A percentile compares a stretch with the other conserved stretches of the same genome.
phyloP scores from a whole-genome alignment of 2,329 filamentous ascomycete species.

The Aotearoamyces nothofagi region DNA sequence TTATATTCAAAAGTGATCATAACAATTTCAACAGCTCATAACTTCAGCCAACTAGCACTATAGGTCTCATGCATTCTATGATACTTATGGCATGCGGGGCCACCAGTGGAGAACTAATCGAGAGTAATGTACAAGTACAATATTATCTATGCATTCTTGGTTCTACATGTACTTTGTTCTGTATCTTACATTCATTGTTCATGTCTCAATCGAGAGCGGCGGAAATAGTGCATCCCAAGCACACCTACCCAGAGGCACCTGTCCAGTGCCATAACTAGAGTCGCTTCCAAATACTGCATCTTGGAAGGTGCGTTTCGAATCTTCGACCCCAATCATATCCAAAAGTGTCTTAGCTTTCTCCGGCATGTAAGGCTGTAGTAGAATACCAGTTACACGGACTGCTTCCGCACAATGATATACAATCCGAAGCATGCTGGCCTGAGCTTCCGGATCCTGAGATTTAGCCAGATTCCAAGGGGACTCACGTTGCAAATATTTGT shows the following conservation, averaged over 20 bases:
- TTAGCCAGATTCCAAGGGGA: constrained; percentile 53
- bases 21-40: too few relatives aligned
- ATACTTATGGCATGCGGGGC: too few relatives aligned
- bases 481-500: constrained; percentile 47
- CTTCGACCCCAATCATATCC: constrained; percentile 59
- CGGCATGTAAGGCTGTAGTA: constrained; percentile 87
- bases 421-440: constrained; percentile 33
- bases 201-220: constrained; percentile 25
- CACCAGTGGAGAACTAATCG: too few relatives aligned
- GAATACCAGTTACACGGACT: constrained; percentile 64
- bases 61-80: too few relatives aligned
- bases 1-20: too few relatives aligned
- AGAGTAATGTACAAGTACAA: too few relatives aligned
- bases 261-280: constrained; percentile 43
- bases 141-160: too few relatives aligned
- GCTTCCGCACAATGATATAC: constrained; percentile 64
- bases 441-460: constrained; percentile 19
- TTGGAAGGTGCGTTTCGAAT: constrained; percentile 43
- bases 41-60: too few relatives aligned
- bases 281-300: constrained; percentile 51
- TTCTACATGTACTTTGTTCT: too few relatives aligned
- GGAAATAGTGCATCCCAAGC: constrained; percentile 35
- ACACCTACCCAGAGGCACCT: constrained; percentile 19
- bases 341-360: constrained; percentile 57
- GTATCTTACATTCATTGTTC: background rate